Evolutionary conservation across 2,329 filamentous ascomycete species (phyloP).

Genomic region (Ilyonectria robusta): DNA sequence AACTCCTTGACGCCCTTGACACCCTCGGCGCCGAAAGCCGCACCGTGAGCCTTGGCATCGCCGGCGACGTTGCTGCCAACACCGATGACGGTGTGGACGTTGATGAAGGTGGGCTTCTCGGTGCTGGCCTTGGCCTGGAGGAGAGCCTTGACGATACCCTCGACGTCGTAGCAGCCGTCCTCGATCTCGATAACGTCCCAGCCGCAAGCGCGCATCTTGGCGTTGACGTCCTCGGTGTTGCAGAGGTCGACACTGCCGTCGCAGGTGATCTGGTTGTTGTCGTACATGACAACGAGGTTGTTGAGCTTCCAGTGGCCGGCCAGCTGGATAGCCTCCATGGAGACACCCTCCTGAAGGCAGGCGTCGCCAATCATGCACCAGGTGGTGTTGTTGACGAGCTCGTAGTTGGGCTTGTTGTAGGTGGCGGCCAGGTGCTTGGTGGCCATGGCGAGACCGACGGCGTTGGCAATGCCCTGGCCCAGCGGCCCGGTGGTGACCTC

Average conservation of each 20-base stretch:
- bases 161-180: constrained; percentile 67
- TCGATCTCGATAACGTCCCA: constrained; percentile 69
- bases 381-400: constrained; percentile 65
- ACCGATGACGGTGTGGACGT: constrained; percentile 70
- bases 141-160: constrained; percentile 59
- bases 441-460: constrained; percentile 71
- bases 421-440: constrained; percentile 68
- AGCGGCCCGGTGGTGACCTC: constrained; percentile 73
- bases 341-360: constrained; percentile 72
- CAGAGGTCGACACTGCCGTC: constrained; percentile 67
- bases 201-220: constrained; percentile 69
- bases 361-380: constrained; percentile 73
- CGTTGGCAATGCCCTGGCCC: constrained; percentile 73
- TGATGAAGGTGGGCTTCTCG: constrained; percentile 71
- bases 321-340: constrained; percentile 68
- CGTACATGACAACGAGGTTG: constrained; percentile 71
- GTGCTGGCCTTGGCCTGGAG: constrained; percentile 58
- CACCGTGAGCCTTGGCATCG: constrained; percentile 70
- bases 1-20: constrained; percentile 58
- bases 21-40: constrained; percentile 67
- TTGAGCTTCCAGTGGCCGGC: constrained; percentile 69
- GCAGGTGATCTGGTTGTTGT: constrained; percentile 74
- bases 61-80: constrained; percentile 64
- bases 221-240: constrained; percentile 71
- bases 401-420: constrained; percentile 65